These are phyloP conservation scores for Fusarium sp. DNA, from an alignment of 2,329 filamentous ascomycete genomes.

Conservation along the genomic window DNA sequence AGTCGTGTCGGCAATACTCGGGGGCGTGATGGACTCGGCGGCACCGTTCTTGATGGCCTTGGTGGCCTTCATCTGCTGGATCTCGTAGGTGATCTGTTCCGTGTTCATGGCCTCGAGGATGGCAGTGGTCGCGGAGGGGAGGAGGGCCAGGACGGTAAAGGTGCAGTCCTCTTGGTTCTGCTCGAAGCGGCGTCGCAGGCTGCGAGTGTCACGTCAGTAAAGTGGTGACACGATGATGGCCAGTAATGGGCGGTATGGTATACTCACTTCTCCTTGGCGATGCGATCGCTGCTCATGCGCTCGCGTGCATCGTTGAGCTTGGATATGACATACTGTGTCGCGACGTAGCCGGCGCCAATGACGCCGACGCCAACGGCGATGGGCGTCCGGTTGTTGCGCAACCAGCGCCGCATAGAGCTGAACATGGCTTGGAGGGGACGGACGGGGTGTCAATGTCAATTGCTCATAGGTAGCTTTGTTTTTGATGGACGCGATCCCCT, in stretches of 20 bases:
- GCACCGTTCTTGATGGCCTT: constrained; percentile 70
- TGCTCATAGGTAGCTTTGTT: constrained; percentile 27
- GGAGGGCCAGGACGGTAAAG: constrained; percentile 94
- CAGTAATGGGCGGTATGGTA: background rate
- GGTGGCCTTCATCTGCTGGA: constrained; percentile 90
- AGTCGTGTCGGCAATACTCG: constrained; percentile 76
- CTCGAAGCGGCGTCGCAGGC: constrained; percentile 93
- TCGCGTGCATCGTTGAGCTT: constrained; percentile 95
- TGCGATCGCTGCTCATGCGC: constrained; percentile 95
- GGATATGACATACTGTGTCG: constrained; percentile 89
- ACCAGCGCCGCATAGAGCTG: constrained; percentile 85
- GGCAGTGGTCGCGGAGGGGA: constrained; percentile 91
- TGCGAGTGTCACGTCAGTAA: constrained; percentile 53
- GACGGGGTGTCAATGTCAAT: constrained; percentile 33
- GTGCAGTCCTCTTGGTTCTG: constrained; percentile 99
- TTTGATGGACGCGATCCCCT: background rate
- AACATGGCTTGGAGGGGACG: constrained; percentile 61
- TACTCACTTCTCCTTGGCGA: constrained; percentile 93
- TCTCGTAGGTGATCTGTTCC: constrained; percentile 90
- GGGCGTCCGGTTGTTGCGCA: constrained; percentile 90
- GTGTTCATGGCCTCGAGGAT: constrained; percentile 90
- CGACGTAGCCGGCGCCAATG: constrained; percentile 89
- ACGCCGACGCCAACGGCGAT: constrained; percentile 90
- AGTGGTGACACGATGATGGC: background rate
- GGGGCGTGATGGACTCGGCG: constrained; percentile 65